These are phyloP conservation scores for Suhomyces guaymorum DNA, from an alignment of 1,139 yeast genomes.

Conservation along the genomic window DNA sequence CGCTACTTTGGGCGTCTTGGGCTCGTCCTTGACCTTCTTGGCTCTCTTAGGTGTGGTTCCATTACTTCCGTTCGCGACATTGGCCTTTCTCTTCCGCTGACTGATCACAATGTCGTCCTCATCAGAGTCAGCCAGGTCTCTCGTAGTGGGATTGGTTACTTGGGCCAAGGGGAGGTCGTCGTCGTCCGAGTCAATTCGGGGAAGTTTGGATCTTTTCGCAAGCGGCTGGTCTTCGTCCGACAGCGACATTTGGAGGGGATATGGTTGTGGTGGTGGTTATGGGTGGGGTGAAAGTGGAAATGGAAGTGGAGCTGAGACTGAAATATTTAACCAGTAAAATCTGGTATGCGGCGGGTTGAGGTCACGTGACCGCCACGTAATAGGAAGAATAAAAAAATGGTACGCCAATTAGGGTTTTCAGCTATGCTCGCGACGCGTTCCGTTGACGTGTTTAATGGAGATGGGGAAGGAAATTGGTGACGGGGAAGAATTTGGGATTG, in stretches of 20 bases:
- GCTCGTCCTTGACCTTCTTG: slow-evolving; percentile 6
- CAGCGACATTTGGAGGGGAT: slow-evolving; percentile 4
- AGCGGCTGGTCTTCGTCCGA: slow-evolving; percentile 11
- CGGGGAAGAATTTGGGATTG: no score
- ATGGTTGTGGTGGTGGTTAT: not conserved
- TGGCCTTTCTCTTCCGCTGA: slow-evolving; percentile 8
- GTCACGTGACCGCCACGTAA: no score
- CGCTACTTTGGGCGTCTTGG: not conserved
- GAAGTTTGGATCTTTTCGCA: slow-evolving; percentile 5
- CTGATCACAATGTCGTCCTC: slow-evolving; percentile 10
- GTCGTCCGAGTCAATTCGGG: slow-evolving; percentile 11
- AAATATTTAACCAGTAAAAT: no score
- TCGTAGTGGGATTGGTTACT: no score
- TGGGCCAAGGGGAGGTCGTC: no score
- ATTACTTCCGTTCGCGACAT: no score
- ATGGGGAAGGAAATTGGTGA: no score
- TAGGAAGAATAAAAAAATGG: no score
- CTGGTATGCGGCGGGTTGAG: no score
- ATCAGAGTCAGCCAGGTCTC: slow-evolving; percentile 1
- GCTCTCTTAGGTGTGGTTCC: slow-evolving; percentile 4
- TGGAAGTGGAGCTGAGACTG: not conserved
- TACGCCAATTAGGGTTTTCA: no score
- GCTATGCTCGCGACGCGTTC: no score
- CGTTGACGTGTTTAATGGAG: no score
- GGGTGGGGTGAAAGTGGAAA: not conserved